These are phyloP conservation scores for Cairneyella variabilis DNA, from an alignment of 495 filamentous ascomycete genomes.

Conservation along the genomic window DNA sequence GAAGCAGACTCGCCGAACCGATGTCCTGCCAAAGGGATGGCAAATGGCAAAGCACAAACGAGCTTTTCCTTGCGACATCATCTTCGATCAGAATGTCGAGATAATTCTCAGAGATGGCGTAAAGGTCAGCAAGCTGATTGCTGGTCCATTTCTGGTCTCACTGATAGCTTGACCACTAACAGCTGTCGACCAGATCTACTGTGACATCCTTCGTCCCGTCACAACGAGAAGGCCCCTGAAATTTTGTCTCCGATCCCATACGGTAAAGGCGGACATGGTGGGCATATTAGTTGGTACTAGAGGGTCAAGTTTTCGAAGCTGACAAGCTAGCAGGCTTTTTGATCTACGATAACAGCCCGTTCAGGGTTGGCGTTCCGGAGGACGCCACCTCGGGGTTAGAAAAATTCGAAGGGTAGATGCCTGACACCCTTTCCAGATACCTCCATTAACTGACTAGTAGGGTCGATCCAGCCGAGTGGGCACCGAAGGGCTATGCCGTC, in stretches of 20 bases:
- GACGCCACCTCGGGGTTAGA: constrained; percentile 9
- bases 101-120: background rate
- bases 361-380: constrained; percentile 22
- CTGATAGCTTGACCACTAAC: background rate
- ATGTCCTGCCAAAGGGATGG: background rate
- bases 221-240: constrained; percentile 27
- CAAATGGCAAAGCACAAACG: background rate
- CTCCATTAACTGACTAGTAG: constrained; percentile 19
- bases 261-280: constrained; percentile 28
- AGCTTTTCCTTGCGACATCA: background rate
- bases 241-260: constrained; percentile 35
- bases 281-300: constrained; percentile 6
- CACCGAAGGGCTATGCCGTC: constrained; percentile 37
- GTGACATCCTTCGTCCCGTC: background rate
- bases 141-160: no score
- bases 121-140: no score
- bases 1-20: background rate
- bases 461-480: constrained; percentile 34
- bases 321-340: no score
- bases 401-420: background rate
- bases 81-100: background rate
- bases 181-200: background rate
- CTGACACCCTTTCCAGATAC: constrained; percentile 35
- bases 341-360: constrained; percentile 18
- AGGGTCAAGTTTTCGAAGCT: background rate